Evolutionary conservation across 2,329 filamentous ascomycete species (phyloP), one percentile per base, ranked within the genome.

Genomic region (Neonectria ditissima): DNA sequence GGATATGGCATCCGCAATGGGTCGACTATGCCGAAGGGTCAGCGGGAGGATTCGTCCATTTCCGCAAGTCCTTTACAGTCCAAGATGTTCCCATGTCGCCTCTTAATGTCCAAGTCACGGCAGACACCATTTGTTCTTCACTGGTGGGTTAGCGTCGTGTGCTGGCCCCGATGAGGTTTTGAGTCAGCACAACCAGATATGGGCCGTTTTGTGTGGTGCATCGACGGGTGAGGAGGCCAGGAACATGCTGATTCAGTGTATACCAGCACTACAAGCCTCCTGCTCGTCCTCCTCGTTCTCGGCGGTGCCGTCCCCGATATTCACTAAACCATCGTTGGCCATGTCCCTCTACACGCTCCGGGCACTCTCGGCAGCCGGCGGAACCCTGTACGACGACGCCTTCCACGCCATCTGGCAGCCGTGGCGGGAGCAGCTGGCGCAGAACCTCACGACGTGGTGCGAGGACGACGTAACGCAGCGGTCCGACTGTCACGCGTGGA

Each of bases 181-280:
- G 60, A 77, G 74, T n/a, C 72, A 80, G 57, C 77, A 79, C 47
- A 76, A 69, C 52, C 78, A 80, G 54, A 71, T 79, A 4, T 80
- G 74, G 64, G 78, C 71, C 1, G 73, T 80, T 1, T 67, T 80
- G 0, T 70, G 66, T n/a, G 77, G 77, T 7, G 76, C 74, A 1
- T 71, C 18, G 4, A 43, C 28, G 7, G 26, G 43, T 13, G 26
- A 18, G 7, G n/a, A 22, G 26, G 43, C 43, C 22, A 22, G 43
- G n/a, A 22, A 45, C 43, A 7, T 6, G 22, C 43, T 45, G 6
- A 26, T 11, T 9, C 22, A 26, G 8, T 45, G 43, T 14, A 6
- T 45, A 7, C 43, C 43, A 26, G 11, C 22, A 5, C 43, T 45
- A 22, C 11, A 45, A 18, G 22, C 22, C 13, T 9, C 20, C 18